phyloP scores from a whole-genome alignment of 169 alveolate genomes.

The Plasmodium vivax region DNA sequence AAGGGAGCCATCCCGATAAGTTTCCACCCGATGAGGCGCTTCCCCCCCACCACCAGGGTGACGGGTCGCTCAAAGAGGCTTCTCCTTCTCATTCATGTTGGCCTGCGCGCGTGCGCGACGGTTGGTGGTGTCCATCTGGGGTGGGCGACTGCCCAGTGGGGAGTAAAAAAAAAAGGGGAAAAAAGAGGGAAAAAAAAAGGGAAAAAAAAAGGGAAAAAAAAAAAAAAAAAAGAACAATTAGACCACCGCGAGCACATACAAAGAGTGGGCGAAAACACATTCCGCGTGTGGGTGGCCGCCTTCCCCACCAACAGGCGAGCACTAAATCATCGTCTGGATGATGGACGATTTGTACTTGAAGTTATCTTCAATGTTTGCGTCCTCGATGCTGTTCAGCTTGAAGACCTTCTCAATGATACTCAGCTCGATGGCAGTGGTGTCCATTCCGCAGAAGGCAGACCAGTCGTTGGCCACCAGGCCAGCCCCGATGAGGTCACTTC shows the following conservation, averaged over 20 bases:
- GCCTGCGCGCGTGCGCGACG: background rate
- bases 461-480: slow-evolving; percentile 98
- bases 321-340: slow-evolving; percentile 60
- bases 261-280: background rate
- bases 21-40: background rate
- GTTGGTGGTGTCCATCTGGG: background rate
- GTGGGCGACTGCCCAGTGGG: background rate
- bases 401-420: slow-evolving; percentile 96
- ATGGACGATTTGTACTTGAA: slow-evolving; percentile 62
- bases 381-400: slow-evolving; percentile 87
- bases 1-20: no score
- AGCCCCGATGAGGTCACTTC: slow-evolving; percentile 96
- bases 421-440: slow-evolving; percentile 99
- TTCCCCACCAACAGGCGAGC: no score
- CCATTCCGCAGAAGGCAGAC: slow-evolving; percentile 99
- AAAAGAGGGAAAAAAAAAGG: no score
- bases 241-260: background rate
- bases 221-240: background rate
- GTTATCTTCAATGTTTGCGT: slow-evolving; percentile 19
- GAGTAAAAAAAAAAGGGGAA: no score
- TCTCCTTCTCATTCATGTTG: background rate
- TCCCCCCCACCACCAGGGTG: background rate
- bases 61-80: background rate
- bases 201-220: background rate
- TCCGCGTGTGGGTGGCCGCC: background rate